phyloP scores from a whole-genome alignment of 2,329 filamentous ascomycete species.

The Hymenoscyphus fructigenus region DNA sequence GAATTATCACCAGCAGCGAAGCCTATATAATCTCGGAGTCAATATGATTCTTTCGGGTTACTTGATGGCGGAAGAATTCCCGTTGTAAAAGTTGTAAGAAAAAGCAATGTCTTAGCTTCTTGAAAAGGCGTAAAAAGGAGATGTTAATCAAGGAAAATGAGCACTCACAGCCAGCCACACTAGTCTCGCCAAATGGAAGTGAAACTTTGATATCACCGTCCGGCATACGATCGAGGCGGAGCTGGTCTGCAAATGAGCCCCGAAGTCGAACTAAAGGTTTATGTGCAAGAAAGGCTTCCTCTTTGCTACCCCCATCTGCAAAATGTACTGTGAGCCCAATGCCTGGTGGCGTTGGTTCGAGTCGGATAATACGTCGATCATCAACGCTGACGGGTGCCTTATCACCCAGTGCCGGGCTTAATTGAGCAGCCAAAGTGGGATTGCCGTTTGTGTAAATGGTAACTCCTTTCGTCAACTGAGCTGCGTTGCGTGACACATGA shows the following conservation, averaged over 20 bases:
- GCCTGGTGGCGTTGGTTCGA: slow-evolving; percentile 16
- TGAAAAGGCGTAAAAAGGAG: too few relatives aligned
- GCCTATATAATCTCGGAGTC: too few relatives aligned
- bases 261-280: slow-evolving; percentile 39
- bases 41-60: too few relatives aligned
- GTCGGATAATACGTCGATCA: not conserved
- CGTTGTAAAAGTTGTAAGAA: too few relatives aligned
- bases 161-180: slow-evolving; percentile 30
- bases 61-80: too few relatives aligned
- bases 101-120: too few relatives aligned
- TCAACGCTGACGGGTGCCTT: slow-evolving; percentile 1
- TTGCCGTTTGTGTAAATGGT: slow-evolving; percentile 52
- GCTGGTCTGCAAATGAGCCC: slow-evolving; percentile 44
- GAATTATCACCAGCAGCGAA: too few relatives aligned
- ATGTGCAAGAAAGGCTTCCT: slow-evolving; percentile 44
- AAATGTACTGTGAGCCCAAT: slow-evolving; percentile 42
- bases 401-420: not conserved
- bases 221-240: slow-evolving; percentile 43
- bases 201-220: slow-evolving; percentile 45
- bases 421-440: slow-evolving; percentile 29
- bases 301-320: slow-evolving; percentile 25
- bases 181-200: slow-evolving; percentile 50
- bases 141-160: too few relatives aligned
- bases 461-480: slow-evolving; percentile 42
- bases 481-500: slow-evolving; percentile 45